phyloP scores from a whole-genome alignment of 2,329 filamentous ascomycete species.

The Cladosporium sp. region DNA sequence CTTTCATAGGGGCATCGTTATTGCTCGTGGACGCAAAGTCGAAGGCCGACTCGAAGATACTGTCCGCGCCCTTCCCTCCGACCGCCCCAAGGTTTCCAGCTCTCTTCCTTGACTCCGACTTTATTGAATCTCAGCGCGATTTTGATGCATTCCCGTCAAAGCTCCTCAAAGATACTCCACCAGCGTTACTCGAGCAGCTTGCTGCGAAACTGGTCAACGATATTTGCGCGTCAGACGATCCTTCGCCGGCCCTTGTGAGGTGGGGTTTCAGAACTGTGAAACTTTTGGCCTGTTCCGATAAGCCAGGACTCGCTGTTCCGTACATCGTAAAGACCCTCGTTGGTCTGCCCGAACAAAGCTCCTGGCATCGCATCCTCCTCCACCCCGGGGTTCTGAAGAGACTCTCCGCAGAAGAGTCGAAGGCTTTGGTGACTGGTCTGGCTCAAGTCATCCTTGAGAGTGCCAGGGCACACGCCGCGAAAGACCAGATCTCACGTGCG shows the following conservation, averaged over 20 bases:
- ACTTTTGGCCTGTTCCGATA: conserved; percentile 8
- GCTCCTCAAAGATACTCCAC: conserved; percentile 11
- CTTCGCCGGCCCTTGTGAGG: neutral
- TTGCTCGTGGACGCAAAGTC: conserved; percentile 28
- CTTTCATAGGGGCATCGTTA: conserved; percentile 29
- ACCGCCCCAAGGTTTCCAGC: conserved; percentile 26
- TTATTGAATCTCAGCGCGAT: conserved; percentile 18
- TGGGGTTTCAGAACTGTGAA: conserved; percentile 12
- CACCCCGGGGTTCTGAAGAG: conserved; percentile 27
- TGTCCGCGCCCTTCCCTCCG: conserved; percentile 25
- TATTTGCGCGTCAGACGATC: conserved; percentile 1
- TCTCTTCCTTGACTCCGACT: conserved; percentile 30
- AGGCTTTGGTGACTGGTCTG: conserved; percentile 26
- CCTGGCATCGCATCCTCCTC: conserved; percentile 37
- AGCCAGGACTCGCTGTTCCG: conserved; percentile 2
- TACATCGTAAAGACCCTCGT: conserved; percentile 9
- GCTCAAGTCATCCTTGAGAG: conserved; percentile 26
- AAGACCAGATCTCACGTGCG: neutral
- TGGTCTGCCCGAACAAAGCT: conserved; percentile 29
- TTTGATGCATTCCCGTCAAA: conserved; percentile 11
- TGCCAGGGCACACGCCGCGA: conserved; percentile 16
- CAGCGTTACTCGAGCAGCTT: conserved; percentile 14
- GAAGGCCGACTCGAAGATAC: conserved; percentile 16
- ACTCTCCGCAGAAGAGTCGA: conserved; percentile 28
- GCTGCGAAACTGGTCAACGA: conserved; percentile 2